A percentile compares a stretch with the other conserved stretches of the same genome.
Conservation (phyloP, 2,329 filamentous ascomycete species). For the Xylariomycetidae sp. region DNA sequence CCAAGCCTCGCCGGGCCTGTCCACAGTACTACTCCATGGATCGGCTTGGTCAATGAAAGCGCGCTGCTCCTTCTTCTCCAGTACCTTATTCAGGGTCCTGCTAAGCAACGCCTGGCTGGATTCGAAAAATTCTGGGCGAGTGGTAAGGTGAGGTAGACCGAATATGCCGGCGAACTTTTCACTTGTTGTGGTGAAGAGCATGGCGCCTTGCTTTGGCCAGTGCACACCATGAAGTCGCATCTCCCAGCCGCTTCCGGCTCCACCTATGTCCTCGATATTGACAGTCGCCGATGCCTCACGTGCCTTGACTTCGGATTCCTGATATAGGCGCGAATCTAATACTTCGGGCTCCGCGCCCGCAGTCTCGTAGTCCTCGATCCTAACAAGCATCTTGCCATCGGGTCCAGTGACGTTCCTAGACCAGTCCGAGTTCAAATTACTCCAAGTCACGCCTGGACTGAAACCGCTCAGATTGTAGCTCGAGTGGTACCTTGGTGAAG, state of each 20-base stretch:
- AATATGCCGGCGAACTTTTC: constrained; percentile 94
- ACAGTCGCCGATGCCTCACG: constrained; percentile 67
- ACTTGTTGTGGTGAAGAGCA: constrained; percentile 83
- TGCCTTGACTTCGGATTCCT: constrained; percentile 47
- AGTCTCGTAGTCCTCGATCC: constrained; percentile 55
- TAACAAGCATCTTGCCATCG: constrained; percentile 64
- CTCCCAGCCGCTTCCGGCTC: constrained; percentile 70
- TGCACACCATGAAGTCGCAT: constrained; percentile 80
- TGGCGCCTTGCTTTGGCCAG: constrained; percentile 73
- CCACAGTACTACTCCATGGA: constrained; percentile 72
- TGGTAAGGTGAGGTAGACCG: constrained; percentile 76
- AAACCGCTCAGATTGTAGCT: constrained; percentile 62
- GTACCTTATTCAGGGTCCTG: constrained; percentile 61
- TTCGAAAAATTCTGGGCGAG: constrained; percentile 51
- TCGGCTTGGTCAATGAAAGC: constrained; percentile 55
- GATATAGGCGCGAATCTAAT: constrained; percentile 26
- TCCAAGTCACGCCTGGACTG: constrained; percentile 63
- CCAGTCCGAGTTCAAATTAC: constrained; percentile 55
- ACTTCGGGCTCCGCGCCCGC: constrained; percentile 38
- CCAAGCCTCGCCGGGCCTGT: constrained; percentile 54
- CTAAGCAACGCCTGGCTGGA: constrained; percentile 65
- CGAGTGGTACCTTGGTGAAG: constrained; percentile 39
- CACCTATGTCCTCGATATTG: constrained; percentile 66
- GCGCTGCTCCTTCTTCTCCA: constrained; percentile 59
- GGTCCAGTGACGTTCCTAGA: constrained; percentile 75